Base-by-base conservation (phyloP, 1,284 basidiomycete species). In the Earliella scabrosa region DNA sequence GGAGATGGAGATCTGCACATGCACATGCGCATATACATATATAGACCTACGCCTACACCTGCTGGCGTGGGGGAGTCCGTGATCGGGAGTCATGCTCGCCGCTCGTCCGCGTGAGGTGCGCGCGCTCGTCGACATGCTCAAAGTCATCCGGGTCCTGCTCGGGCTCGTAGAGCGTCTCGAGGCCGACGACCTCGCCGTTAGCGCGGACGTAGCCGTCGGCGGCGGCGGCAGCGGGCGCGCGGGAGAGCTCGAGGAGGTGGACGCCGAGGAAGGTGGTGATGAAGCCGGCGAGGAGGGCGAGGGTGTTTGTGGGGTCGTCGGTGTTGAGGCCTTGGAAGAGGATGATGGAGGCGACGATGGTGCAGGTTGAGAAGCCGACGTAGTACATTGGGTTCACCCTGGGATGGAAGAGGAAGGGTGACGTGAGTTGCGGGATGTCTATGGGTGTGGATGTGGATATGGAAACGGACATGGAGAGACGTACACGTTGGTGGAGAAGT, bases 301-400 rank as follows among this genome's bases (percentile, higher is more conserved):
- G 69, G 29, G 92, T 92, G 73, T 93, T 92, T 34, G 85, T 83
- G 4, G 86, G 87, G 58, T 87, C 88, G 18, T 88, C 85, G 2
- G 95, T 98, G 77, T 98, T 96, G 81, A 99, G 93, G 1, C 97
- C 97, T 77, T 93, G 92, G 82, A 98, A 98, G 59, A 98, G 85
- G 64, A 98, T 95, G 61, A 98, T 86, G 49, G 95, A 98, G 0
- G 97, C 95, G 50, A 97, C 81, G 68, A 98, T 93, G 26, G 97
- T 98, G 11, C 91, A 91, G 2, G 94, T 93, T n/a, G 95, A 96
- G 78, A 99, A 99, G 73, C 93, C 91, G 73, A 98, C 97, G 70
- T 97, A 98, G 77, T 99, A 99, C 80, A 97, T 92, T 0, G 97
- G 97, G 72, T 99, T 99, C 56, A 99, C 96, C 40, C 93, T 94